These are phyloP conservation scores for Aureobasidium sp. DNA, from an alignment of 2,329 filamentous ascomycete genomes.

Conservation along the genomic window DNA sequence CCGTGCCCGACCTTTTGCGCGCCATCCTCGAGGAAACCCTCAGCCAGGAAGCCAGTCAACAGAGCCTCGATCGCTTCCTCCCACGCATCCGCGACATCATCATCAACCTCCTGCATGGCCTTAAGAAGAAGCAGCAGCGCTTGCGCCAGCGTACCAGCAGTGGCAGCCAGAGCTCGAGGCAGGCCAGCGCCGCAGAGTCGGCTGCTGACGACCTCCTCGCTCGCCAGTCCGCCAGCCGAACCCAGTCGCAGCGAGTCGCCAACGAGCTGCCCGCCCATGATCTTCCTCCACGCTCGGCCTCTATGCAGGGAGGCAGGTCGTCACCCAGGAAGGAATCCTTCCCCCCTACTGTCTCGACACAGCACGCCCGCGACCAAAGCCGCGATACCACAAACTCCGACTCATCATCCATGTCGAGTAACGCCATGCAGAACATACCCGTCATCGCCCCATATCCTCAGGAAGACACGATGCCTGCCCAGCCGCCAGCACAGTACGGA, in stretches of 20 bases:
- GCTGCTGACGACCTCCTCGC: slow-evolving; percentile 36
- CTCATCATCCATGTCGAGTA: slow-evolving; percentile 65
- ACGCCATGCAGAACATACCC: slow-evolving; percentile 67
- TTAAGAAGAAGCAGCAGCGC: slow-evolving; percentile 95
- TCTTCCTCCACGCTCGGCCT: slow-evolving; percentile 43
- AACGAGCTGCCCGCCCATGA: slow-evolving; percentile 36
- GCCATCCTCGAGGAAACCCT: slow-evolving; percentile 91
- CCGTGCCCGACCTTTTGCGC: slow-evolving; percentile 84
- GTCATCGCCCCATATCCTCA: slow-evolving; percentile 67
- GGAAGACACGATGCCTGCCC: slow-evolving; percentile 44
- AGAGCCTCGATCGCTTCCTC: slow-evolving; percentile 88
- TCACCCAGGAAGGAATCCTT: slow-evolving; percentile 38
- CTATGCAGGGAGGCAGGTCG: slow-evolving; percentile 34
- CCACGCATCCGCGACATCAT: slow-evolving; percentile 97
- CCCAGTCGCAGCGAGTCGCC: slow-evolving; percentile 34
- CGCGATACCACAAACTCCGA: slow-evolving; percentile 41
- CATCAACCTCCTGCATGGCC: slow-evolving; percentile 88
- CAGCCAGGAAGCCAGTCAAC: slow-evolving; percentile 89
- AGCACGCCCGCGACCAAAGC: slow-evolving; percentile 23
- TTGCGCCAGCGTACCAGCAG: slow-evolving; percentile 50
- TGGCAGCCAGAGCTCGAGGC: slow-evolving; percentile 26
- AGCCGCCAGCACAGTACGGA: slow-evolving; percentile 21
- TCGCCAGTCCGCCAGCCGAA: slow-evolving; percentile 35
- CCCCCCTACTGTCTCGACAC: slow-evolving; percentile 30
- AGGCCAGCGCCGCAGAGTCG: slow-evolving; percentile 43